Evolutionary conservation across 2,329 filamentous ascomycete species (phyloP).

Genomic region (Helotiales sp.): DNA sequence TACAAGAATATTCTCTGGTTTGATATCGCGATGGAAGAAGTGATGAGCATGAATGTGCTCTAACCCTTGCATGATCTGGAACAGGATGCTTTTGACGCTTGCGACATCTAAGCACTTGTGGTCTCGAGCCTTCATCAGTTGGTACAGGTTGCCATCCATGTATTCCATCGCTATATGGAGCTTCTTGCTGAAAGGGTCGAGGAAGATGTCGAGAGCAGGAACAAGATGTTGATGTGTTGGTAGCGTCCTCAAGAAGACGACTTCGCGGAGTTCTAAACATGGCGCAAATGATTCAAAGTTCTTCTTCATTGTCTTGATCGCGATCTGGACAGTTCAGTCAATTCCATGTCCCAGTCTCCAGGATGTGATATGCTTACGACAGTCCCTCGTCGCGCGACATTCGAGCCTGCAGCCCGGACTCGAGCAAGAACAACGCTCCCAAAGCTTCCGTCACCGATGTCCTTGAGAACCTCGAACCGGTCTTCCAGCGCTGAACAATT

Average conservation of each 20-base stretch:
- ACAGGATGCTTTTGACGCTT: conserved; percentile 96
- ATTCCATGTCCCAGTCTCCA: neutral
- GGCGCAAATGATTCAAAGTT: conserved; percentile 89
- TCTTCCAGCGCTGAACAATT: conserved; percentile 73
- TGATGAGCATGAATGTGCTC: conserved; percentile 97
- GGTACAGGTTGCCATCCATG: conserved; percentile 99
- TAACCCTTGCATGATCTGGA: conserved; percentile 92
- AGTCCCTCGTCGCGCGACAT: conserved; percentile 84
- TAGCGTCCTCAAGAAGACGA: conserved; percentile 90
- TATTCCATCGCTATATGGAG: conserved; percentile 99
- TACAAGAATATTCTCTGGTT: conserved; percentile 97
- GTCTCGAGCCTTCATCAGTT: conserved; percentile 97
- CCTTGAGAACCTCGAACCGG: conserved; percentile 94
- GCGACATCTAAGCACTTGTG: conserved; percentile 89
- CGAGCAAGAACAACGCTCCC: conserved; percentile 91
- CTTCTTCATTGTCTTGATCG: conserved; percentile 99
- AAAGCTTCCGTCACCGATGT: conserved; percentile 98
- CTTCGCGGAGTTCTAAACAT: conserved; percentile 91
- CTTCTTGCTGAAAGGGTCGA: conserved; percentile 94
- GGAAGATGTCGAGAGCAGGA: conserved; percentile 96
- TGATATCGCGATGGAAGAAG: conserved; percentile 99
- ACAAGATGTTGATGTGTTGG: conserved; percentile 89
- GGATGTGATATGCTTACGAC: conserved; percentile 63
- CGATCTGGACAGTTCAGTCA: conserved; percentile 61
- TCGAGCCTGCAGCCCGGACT: conserved; percentile 86